Percentiles rank a stretch among this genome's conserved stretches.
Evolutionary conservation across 148 eudicot genomes (phyloP).

Genomic region (Fagopyrum esculentum): DNA sequence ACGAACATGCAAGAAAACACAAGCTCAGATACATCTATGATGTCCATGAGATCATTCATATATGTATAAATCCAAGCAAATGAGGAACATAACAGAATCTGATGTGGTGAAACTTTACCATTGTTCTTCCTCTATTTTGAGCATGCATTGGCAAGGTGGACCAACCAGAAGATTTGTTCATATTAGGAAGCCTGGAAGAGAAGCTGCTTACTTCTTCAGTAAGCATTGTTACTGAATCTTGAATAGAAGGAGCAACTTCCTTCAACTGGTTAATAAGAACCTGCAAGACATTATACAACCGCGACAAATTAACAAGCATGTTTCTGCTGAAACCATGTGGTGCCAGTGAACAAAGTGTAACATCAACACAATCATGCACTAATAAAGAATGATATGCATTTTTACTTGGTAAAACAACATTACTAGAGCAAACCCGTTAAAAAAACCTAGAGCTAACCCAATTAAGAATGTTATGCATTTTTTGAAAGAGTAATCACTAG

Average conservation of each 20-base stretch:
- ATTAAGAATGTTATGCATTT: not conserved
- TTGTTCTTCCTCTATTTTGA: constrained; percentile 58
- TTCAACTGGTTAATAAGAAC: constrained; percentile 84
- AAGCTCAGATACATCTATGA: not conserved
- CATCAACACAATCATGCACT: no score
- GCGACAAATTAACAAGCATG: not conserved
- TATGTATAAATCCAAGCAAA: not conserved
- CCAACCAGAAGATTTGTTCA: constrained; percentile 36
- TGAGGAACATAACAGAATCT: not conserved
- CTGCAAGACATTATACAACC: constrained; percentile 24
- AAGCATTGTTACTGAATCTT: constrained; percentile 71
- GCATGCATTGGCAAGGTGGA: constrained; percentile 52
- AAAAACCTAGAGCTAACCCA: not conserved
- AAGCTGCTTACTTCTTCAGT: constrained; percentile 67
- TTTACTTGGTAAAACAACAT: not conserved
- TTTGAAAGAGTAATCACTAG: not conserved
- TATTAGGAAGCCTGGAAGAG: constrained; percentile 53
- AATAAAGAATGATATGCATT: no score
- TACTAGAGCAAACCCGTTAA: not conserved
- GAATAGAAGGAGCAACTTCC: constrained; percentile 83
- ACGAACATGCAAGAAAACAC: not conserved
- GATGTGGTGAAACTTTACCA: constrained; percentile 30
- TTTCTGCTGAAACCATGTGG: not conserved
- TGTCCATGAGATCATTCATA: not conserved
- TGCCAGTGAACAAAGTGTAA: no score